Conservation (phyloP, 1,284 basidiomycete species). For the Spongiforma sp. region DNA sequence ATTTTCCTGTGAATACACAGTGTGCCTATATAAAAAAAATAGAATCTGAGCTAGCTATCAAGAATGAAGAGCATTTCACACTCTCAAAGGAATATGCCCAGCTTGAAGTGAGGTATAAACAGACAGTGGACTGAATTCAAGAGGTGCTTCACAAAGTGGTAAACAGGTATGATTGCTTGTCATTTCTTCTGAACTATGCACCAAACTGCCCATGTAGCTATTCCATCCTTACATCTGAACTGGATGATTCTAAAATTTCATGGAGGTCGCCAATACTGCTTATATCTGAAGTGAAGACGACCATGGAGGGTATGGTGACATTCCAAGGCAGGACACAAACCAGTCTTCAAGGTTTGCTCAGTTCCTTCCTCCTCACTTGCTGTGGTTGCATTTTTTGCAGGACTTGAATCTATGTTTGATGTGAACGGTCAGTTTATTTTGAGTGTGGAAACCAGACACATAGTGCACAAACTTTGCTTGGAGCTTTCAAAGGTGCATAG, state of each 20-base stretch:
- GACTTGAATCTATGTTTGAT: conserved; percentile 40
- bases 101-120: conserved; percentile 22
- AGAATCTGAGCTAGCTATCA: conserved; percentile 26
- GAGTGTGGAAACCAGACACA: conserved; percentile 36
- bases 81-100: conserved; percentile 22
- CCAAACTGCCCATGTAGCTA: conserved; percentile 16
- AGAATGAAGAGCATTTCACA: conserved; percentile 17
- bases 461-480: conserved; percentile 45
- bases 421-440: conserved; percentile 32
- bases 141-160: conserved; percentile 24
- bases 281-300: conserved; percentile 27
- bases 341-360: conserved; percentile 30
- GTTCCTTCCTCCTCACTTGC: not conserved
- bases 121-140: conserved; percentile 17
- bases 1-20: conserved; percentile 14
- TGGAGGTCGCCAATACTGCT: conserved; percentile 17
- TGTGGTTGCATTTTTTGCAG: conserved; percentile 17
- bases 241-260: conserved; percentile 27
- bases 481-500: conserved; percentile 40
- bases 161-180: conserved; percentile 24
- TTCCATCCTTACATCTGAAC: conserved; percentile 28
- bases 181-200: not conserved
- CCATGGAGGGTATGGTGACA: conserved; percentile 23
- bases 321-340: conserved; percentile 24
- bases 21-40: conserved; percentile 20